phyloP scores from a whole-genome alignment of 2,329 filamentous ascomycete species.

The Zymoseptoria tritici region DNA sequence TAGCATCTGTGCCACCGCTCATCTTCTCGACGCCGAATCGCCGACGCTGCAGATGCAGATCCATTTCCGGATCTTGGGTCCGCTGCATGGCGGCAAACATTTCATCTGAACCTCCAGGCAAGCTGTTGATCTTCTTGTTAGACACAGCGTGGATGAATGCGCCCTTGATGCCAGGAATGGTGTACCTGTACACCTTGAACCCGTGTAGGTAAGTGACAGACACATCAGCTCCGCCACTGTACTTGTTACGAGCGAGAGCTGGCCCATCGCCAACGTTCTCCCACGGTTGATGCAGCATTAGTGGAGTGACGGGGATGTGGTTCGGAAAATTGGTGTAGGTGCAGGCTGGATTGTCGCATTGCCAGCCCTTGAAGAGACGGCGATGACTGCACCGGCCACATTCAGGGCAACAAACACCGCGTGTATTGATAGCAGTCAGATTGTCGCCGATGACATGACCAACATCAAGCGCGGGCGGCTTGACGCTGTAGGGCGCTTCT shows the following conservation, averaged over 20 bases:
- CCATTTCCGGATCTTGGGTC: conserved; percentile 19
- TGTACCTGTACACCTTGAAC: conserved; percentile 40
- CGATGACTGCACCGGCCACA: conserved; percentile 58
- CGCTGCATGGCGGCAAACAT: conserved; percentile 47
- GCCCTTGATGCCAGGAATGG: conserved; percentile 39
- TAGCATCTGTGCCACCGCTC: conserved; percentile 5
- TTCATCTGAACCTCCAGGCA: conserved; percentile 51
- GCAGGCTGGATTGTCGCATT: conserved; percentile 49
- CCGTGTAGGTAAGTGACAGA: conserved; percentile 31
- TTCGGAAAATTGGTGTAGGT: conserved; percentile 30
- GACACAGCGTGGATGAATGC: conserved; percentile 52
- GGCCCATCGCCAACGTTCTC: conserved; percentile 25
- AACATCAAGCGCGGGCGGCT: conserved; percentile 34
- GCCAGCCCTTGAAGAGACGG: conserved; percentile 55
- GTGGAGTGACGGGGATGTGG: conserved; percentile 20
- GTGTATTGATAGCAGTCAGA: conserved; percentile 47
- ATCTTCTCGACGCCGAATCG: conserved; percentile 17
- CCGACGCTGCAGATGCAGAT: conserved; percentile 33
- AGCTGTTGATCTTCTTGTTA: conserved; percentile 45
- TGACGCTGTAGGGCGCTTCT: conserved; percentile 32
- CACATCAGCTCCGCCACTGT: conserved; percentile 27
- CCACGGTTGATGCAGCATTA: conserved; percentile 22
- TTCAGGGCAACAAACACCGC: conserved; percentile 58
- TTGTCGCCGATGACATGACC: conserved; percentile 39
- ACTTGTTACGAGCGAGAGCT: conserved; percentile 20